Evolutionary conservation across 2,329 filamentous ascomycete species (phyloP).

Genomic region (Cadophora gregata): DNA sequence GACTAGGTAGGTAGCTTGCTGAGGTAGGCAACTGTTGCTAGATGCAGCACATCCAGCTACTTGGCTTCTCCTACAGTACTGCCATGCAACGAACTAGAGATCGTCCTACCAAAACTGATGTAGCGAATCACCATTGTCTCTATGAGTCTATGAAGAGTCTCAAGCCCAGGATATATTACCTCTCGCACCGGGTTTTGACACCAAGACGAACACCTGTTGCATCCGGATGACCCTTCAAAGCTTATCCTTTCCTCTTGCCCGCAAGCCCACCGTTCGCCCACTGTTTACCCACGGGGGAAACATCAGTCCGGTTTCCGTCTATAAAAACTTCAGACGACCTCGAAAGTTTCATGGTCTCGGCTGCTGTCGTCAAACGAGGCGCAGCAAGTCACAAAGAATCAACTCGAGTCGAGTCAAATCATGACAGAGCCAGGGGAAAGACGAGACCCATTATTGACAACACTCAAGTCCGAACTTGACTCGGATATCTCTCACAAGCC

Average conservation of each 20-base stretch:
- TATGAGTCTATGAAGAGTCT: background rate
- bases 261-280: background rate
- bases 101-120: conserved; percentile 4
- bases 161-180: background rate
- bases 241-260: background rate
- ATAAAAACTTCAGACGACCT: conserved; percentile 13
- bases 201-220: conserved; percentile 6
- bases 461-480: conserved; percentile 11
- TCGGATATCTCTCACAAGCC: conserved; percentile 12
- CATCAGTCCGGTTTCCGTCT: conserved; percentile 11
- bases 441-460: background rate
- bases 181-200: background rate
- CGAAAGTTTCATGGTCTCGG: conserved; percentile 9
- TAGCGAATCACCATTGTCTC: conserved; percentile 2
- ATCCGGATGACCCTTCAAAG: background rate
- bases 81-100: background rate
- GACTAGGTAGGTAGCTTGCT: background rate
- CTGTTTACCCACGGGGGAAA: conserved; percentile 3
- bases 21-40: no score
- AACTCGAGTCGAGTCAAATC: conserved; percentile 5
- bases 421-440: background rate
- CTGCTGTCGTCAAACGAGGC: conserved; percentile 15
- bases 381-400: background rate
- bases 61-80: background rate
- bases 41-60: background rate